Base-by-base conservation (phyloP, 129 eudicot genomes). In the Helianthus tuberosus region DNA sequence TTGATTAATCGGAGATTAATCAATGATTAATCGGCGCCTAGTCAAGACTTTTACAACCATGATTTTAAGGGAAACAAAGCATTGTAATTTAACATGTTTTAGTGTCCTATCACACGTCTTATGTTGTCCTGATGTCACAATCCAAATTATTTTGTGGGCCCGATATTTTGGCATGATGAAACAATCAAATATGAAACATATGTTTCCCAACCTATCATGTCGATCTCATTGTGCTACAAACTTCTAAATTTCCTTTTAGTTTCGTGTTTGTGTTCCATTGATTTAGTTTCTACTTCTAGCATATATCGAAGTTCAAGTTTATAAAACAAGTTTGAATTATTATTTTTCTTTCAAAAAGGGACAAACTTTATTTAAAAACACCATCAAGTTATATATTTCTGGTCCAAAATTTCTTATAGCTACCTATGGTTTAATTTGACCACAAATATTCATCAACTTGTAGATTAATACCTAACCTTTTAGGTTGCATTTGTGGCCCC, bases 201-300 rank as follows among this genome's bases (percentile, higher is more conserved):
- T 57, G 29, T 57, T 57, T 57, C 35, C 63, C 63, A 20, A 57
- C n/a, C 32, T 57, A 57, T 57, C 13, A 12, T 20, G 63, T 20
- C 63, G 13, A 53, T 20, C 63, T 20, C 63, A 57, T 57, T 17
- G 13, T 57, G 32, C 23, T 57, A 20, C 36, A 23, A 57, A 9
- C n/a, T 57, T 20, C 36, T 3, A 57, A 57, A 15, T 20, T 57
- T 57, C 60, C 60, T 53, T 53, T 16, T 53, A 53, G 60, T 53
- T 53, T 53, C 11, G 16, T 53, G 60, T 11, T 53, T 53, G 60
- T 53, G 27, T 53, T 53, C 63, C 63, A 57, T 57, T 23, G 23
- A 8, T 57, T 23, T 57, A 20, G 36, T 57, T 57, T 57, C 63
- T 57, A 17, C 63, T 57, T 57, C 63, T 57, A 55, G 62, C 62